Base-by-base conservation (phyloP, 345 rosid genomes). In the Brassica rapa region DNA sequence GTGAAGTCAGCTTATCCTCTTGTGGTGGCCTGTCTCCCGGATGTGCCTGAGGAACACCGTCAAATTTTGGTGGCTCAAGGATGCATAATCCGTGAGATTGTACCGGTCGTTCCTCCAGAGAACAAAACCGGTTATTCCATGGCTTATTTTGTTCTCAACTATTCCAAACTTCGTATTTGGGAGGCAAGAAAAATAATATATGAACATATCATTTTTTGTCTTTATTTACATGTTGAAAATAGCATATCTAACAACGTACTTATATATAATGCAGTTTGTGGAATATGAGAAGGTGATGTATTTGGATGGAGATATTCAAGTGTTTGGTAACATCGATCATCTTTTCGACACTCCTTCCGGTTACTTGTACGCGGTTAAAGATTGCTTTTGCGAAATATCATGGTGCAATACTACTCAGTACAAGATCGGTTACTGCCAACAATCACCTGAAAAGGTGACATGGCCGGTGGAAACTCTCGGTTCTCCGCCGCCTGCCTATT, bases 111-210 rank as follows among this genome's bases (percentile, higher is more conserved):
- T 15, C 68, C 68, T 1, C 68, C 68, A 39, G 68, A 32, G 4
- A 63, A 63, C 25, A 3, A 8, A 63, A 3, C 3, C 7, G 68
- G 14, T 33, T 63, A 63, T 15, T 15, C 68, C 14, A 63, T 63
- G 68, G 25, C 46, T 16, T 63, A 63, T 0, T 63, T 15, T 33
- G 46, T 63, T 1, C 24, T 63, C 68, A 63, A 63, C 24, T 63
- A 63, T 25, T 63, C 68, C 25, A 63, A 63, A 11, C 68, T 63
- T 63, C 68, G 68, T 63, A 63, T 63, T 33, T 63, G 68, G 68
- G 68, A 63, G 68, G 68, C 33, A 15, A 8, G 9, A 63, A n/a
- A 15, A 23, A 2, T 0, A 7, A 39, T 39, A 39, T 2, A 39
- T 9, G 29, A 27, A 3, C 4, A 27, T 27, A 35, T 35, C 41